A percentile compares a stretch with the other conserved stretches of the same genome.
Conservation (phyloP, 306 rosid species). For the Lathyrus sativus region DNA sequence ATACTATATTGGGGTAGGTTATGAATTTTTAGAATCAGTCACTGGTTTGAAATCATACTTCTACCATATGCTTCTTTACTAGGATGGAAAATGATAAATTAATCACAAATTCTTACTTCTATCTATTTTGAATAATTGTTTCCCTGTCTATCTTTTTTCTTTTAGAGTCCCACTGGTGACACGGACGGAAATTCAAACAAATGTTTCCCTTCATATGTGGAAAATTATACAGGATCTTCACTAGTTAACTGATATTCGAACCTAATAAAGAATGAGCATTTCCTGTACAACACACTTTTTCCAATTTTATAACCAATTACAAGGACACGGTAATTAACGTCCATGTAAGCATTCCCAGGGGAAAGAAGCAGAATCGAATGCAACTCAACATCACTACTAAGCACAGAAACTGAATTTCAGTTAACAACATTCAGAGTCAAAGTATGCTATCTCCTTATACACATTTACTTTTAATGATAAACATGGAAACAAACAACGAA, state of each 20-base stretch:
- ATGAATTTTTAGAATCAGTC: too few species aligned
- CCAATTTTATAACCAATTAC: slow-evolving; percentile 11
- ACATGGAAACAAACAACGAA: slow-evolving; percentile 17
- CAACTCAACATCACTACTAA: slow-evolving; percentile 26
- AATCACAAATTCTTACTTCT: not conserved
- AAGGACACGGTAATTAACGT: slow-evolving; percentile 8
- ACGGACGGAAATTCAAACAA: not conserved
- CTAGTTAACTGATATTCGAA: not conserved
- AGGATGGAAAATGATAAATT: not conserved
- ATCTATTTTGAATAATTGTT: slow-evolving; percentile 6
- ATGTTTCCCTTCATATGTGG: not conserved
- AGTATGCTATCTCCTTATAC: not conserved
- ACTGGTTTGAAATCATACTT: too few species aligned
- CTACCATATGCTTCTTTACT: not conserved
- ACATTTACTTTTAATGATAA: slow-evolving; percentile 7
- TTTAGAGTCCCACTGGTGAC: not conserved
- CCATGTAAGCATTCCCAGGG: not conserved
- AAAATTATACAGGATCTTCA: not conserved
- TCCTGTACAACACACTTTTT: not conserved
- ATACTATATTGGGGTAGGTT: too few species aligned
- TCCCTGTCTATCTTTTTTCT: not conserved
- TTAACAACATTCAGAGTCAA: slow-evolving; percentile 12
- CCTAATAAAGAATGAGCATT: not conserved
- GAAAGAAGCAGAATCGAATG: slow-evolving; percentile 21
- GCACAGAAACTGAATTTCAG: slow-evolving; percentile 3